phyloP scores from a whole-genome alignment of 1,139 yeast genomes.

The Dujonia santamariae region DNA sequence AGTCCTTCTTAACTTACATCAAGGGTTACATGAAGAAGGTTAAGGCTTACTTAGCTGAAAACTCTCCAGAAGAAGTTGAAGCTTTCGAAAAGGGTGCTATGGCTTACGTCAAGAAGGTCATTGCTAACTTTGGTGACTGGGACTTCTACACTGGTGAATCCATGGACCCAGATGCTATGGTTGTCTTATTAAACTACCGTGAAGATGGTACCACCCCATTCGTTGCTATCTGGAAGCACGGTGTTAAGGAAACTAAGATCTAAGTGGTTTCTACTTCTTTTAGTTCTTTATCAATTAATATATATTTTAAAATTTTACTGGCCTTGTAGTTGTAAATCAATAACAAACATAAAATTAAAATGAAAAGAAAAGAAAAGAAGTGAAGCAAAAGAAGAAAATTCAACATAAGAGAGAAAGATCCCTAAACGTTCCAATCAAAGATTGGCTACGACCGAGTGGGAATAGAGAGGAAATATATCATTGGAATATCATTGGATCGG shows the following conservation, averaged over 20 bases:
- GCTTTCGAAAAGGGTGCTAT: conserved; percentile 96
- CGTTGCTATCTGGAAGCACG: conserved; percentile 99
- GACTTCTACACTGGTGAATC: conserved; percentile 99
- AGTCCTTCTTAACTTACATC: conserved; percentile 91
- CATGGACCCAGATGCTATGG: conserved; percentile 99
- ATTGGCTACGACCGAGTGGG: no score
- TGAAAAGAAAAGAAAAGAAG: no score
- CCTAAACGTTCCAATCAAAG: no score
- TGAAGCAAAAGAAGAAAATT: no score
- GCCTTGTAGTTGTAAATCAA: no score
- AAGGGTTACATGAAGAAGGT: conserved; percentile 98
- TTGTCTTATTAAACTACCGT: conserved; percentile 98
- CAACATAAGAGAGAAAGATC: no score
- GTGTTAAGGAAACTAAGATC: conserved; percentile 84
- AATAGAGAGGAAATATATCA: no score
- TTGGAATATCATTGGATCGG: no score
- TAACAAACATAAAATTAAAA: no score
- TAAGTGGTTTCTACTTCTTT: conserved; percentile 33
- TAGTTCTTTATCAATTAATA: no score
- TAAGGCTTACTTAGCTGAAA: conserved; percentile 85
- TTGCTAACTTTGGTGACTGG: conserved; percentile 96
- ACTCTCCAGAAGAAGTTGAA: conserved; percentile 81
- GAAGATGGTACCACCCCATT: conserved; percentile 98
- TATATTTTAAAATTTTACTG: no score
- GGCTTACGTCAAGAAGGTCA: conserved; percentile 91